A percentile compares a stretch with the other conserved stretches of the same genome.
These are phyloP conservation scores for Blastomyces parvus DNA, from an alignment of 2,329 filamentous ascomycete genomes.

Conservation along the genomic window DNA sequence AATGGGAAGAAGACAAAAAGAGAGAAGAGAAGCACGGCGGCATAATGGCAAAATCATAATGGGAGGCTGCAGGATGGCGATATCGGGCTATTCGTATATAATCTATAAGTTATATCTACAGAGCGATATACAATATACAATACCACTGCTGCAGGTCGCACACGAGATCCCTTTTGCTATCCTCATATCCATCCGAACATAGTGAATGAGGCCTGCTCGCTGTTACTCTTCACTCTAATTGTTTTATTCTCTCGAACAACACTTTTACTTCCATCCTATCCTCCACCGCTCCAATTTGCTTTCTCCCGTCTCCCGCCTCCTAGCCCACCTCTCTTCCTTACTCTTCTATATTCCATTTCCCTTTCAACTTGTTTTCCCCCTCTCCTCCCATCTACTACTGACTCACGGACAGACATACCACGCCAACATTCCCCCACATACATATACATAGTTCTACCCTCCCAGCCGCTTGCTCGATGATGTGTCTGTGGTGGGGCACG, in stretches of 20 bases:
- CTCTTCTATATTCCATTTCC: neutral
- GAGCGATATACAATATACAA: neutral
- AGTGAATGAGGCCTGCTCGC: neutral
- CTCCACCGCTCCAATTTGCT: neutral
- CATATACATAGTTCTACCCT: no score
- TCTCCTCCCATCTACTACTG: neutral
- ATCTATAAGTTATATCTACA: neutral
- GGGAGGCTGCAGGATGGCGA: neutral
- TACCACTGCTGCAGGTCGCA: neutral
- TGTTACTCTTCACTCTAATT: neutral
- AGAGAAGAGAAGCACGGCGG: no score
- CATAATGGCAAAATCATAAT: no score
- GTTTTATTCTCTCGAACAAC: neutral
- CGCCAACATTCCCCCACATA: no score
- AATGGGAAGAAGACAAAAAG: no score
- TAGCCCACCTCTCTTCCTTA: neutral
- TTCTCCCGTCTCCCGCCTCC: neutral
- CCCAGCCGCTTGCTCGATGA: neutral
- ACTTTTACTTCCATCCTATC: neutral
- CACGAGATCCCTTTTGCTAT: neutral
- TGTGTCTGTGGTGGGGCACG: constrained; percentile 14
- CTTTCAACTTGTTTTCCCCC: no score
- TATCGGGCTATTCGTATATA: neutral
- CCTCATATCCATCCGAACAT: neutral
- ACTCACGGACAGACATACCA: neutral